Evolutionary conservation across 345 rosid species (phyloP), one percentile per base, ranked within the genome.

Genomic region (Citrus glauca): DNA sequence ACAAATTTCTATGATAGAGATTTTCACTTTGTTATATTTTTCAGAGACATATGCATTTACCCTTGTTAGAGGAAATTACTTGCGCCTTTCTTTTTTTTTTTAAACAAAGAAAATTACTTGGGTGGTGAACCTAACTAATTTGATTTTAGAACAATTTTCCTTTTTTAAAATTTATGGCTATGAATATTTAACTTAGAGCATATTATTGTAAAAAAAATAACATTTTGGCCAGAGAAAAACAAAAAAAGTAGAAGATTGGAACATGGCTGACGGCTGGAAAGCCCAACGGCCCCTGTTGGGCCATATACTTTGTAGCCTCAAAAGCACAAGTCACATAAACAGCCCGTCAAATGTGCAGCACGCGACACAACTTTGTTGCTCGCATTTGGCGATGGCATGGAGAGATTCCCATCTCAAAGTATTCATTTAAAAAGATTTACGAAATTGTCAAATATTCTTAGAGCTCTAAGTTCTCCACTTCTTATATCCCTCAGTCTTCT

Each of bases 381-480:
- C 48, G 50, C 50, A 13, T 3, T 45, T 3, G 17, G 19, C 57
- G 16, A 5, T 53, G 57, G 57, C 22, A 17, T 17, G 57, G 57
- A 53, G 22, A 53, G 57, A 63, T 10, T 62, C 32, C 75, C 17
- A 78, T 24, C 14, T 8, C 74, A 72, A 28, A 64, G 17, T 42
- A 69, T 45, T 92, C 86, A 90, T 80, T 89, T 89, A 33, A 93
- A 92, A 79, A 92, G 78, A 74, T 91, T 92, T 74, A 92, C 86
- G 69, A 96, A 75, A 56, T 93, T 95, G 80, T 81, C 78, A 71
- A 96, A 92, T 74, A 93, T 62, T 27, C 83, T 88, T 80, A 96
- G 82, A 64, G 95, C 99, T 85, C 82, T 91, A 85, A 91, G 82
- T 87, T 92, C 99, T 17, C 99, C 98, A 56, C 90, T 96, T 73